Base-by-base conservation (phyloP, 2,329 filamentous ascomycete species). In the Thermothelomyces thermophilus region DNA sequence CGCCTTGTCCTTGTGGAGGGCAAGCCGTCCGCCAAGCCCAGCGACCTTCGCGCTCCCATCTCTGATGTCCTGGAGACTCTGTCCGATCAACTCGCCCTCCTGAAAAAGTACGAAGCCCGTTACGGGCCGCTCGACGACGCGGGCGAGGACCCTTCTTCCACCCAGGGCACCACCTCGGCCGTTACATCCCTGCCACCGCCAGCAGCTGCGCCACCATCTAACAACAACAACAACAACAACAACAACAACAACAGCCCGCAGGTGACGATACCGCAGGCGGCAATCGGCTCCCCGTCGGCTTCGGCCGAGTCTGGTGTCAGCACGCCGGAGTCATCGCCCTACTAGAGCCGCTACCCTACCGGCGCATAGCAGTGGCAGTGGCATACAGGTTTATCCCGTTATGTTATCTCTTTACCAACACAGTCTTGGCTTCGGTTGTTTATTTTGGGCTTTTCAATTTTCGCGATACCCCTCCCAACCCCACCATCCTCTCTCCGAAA, bases 21-120 rank as follows among this genome's bases (percentile, higher is more conserved):
- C 24, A 5, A 74, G 35, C 66, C 68, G 1, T 75, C 87, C 42
- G 70, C 74, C 39, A 73, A 76, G 55, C 77, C 95, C 22, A 76
- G 86, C 46, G 79, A 88, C 57, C 79, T 95, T 53, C 82, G 87
- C 10, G 84, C 80, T 17, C 86, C 90, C 2, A 95, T 96, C 77
- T 68, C 74, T 10, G 79, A 84, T 14, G 77, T 96, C 17, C 73
- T 94, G 17, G 70, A 71, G 37, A 75, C 77, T 37, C 72, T 91
- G 28, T 70, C 76, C 31, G 66, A 70, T 26, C 80, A 87, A 62
- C 68, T 88, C 51, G 72, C 73, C 26, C 81, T 90, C 62, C 70
- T 90, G 41, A 73, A 80, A 62, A 68, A 66, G 50, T 84, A 86
- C 66, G 82, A 77, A 62, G 70, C 69, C 26, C 69, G 63, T 43